Percentiles rank a stretch among this genome's conserved stretches.
These are phyloP conservation scores for Botrytis deweyae DNA, from an alignment of 2,329 filamentous ascomycete species.

Conservation along the genomic window DNA sequence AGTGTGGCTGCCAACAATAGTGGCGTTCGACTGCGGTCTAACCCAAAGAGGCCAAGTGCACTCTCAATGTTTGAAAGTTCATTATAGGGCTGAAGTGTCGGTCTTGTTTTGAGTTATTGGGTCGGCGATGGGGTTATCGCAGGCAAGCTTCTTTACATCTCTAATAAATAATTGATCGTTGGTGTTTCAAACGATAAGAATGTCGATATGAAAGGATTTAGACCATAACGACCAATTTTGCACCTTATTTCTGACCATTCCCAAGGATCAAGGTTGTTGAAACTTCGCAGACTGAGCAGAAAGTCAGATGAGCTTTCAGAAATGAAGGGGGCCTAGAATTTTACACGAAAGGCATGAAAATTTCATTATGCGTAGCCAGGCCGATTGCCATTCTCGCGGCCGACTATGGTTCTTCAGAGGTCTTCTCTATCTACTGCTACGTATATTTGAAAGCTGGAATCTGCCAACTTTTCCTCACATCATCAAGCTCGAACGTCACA, in stretches of 20 bases:
- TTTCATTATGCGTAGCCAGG: background rate
- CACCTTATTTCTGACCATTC: background rate
- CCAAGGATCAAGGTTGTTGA: background rate
- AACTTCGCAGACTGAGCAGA: background rate
- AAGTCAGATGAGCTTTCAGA: background rate
- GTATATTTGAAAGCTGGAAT: constrained; percentile 12
- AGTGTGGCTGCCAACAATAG: constrained; percentile 1
- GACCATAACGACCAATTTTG: background rate
- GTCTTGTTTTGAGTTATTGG: background rate
- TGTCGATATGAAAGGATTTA: background rate
- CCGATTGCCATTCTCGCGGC: background rate
- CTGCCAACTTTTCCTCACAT: background rate
- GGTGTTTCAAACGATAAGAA: constrained; percentile 11
- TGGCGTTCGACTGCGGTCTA: background rate
- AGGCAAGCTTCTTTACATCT: background rate
- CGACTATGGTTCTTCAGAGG: background rate
- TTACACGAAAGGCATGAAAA: background rate
- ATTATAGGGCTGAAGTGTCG: constrained; percentile 1
- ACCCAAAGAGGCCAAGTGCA: background rate
- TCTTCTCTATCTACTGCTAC: background rate
- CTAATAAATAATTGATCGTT: background rate
- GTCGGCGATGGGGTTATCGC: constrained; percentile 7
- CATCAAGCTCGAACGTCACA: background rate
- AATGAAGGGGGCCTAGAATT: background rate
- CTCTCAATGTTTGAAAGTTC: no score